A percentile compares a stretch with the other conserved stretches of the same genome.
These are phyloP conservation scores for Suillus decipiens DNA, from an alignment of 768 basidiomycete species.

Conservation along the genomic window DNA sequence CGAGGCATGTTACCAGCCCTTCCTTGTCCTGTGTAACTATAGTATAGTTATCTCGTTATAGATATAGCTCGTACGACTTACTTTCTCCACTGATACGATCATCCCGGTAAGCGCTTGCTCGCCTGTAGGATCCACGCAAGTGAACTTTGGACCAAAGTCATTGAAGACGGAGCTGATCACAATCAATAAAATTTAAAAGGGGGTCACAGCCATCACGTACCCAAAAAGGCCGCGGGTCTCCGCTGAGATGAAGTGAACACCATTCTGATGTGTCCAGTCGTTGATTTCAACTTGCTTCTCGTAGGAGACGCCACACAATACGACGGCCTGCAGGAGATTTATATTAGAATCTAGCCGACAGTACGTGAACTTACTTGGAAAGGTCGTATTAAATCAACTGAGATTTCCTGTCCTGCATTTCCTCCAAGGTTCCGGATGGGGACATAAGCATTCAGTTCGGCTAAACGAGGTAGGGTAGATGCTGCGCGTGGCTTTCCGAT, in stretches of 20 bases:
- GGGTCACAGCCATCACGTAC: constrained; percentile 43
- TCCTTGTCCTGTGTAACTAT: constrained; percentile 62
- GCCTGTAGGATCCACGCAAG: constrained; percentile 97
- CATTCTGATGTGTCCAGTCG: constrained; percentile 89
- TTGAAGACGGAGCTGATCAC: constrained; percentile 82
- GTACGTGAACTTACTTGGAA: constrained; percentile 70
- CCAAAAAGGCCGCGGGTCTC: constrained; percentile 94
- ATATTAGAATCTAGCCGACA: neutral
- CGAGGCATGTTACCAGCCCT: constrained; percentile 93
- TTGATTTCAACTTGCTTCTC: constrained; percentile 92
- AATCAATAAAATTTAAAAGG: constrained; percentile 10
- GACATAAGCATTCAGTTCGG: constrained; percentile 95
- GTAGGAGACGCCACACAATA: constrained; percentile 77
- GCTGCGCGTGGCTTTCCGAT: constrained; percentile 86
- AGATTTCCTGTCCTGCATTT: constrained; percentile 71
- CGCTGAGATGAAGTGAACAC: constrained; percentile 88
- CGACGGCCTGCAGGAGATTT: constrained; percentile 64
- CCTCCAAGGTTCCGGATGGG: constrained; percentile 90
- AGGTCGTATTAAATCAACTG: constrained; percentile 76
- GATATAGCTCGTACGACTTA: constrained; percentile 26
- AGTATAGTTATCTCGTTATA: neutral
- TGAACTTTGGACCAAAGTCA: constrained; percentile 94
- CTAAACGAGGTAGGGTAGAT: constrained; percentile 83
- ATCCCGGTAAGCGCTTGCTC: constrained; percentile 93
- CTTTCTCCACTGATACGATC: constrained; percentile 93